phyloP scores from a whole-genome alignment of 306 rosid genomes.

The Canavalia ensiformis region DNA sequence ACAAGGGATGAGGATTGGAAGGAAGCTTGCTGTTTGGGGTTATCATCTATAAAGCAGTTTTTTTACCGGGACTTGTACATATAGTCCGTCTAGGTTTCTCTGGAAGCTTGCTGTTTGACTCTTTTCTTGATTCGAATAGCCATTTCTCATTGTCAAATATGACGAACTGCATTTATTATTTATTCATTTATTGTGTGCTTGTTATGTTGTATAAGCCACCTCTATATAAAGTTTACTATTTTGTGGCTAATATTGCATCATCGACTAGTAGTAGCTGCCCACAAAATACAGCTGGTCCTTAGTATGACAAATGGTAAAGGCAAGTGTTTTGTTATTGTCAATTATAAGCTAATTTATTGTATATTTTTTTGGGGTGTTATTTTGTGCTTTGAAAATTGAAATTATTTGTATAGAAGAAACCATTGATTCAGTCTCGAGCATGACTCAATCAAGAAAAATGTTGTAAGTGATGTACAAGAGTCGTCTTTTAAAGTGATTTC shows the following conservation, averaged over 20 bases:
- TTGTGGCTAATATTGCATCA: slow-evolving; percentile 44
- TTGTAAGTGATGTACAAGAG: slow-evolving; percentile 24
- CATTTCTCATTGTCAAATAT: slow-evolving; percentile 59
- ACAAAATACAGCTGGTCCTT: slow-evolving; percentile 46
- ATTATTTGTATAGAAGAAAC: neutral
- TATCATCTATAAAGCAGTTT: slow-evolving; percentile 39
- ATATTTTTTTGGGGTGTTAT: slow-evolving; percentile 22
- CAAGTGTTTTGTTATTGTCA: neutral
- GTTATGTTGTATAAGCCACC: neutral
- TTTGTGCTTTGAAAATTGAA: neutral
- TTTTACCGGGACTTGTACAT: slow-evolving; percentile 47
- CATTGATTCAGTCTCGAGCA: slow-evolving; percentile 17
- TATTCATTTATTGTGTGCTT: neutral
- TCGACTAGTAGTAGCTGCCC: neutral
- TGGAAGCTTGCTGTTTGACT: neutral
- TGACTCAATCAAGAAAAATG: slow-evolving; percentile 23
- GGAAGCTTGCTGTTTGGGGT: slow-evolving; percentile 48
- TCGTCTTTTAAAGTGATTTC: slow-evolving; percentile 16
- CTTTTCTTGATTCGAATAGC: slow-evolving; percentile 46
- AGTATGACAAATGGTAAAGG: neutral
- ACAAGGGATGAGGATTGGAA: slow-evolving; percentile 70
- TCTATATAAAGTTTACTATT: neutral
- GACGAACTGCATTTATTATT: slow-evolving; percentile 55
- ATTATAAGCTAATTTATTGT: neutral
- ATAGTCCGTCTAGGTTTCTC: slow-evolving; percentile 39